Evolutionary conservation across 177 flowering plant species (phyloP), one percentile per base, ranked within the genome.

Genomic region (Vitis hybrid): DNA sequence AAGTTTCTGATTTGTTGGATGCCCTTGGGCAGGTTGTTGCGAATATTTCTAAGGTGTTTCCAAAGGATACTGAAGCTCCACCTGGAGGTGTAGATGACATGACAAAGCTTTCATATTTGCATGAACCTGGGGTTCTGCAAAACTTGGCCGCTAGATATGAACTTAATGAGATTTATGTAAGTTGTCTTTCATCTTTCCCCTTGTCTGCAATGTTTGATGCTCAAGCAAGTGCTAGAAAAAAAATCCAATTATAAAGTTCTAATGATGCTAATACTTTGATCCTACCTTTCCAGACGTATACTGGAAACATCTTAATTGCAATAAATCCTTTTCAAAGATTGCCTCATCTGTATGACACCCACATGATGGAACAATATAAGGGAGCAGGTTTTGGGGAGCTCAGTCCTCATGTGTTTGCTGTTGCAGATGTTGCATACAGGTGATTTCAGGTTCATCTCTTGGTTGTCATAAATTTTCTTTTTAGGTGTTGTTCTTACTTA

Each of bases 321-420:
- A 72, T 90, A 64, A 90, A 90, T 64, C 94, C 94, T 63, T 90
- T 90, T 77, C 92, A 87, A 87, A 85, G 90, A 76, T 74, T 90
- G 52, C 94, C 94, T 68, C 94, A 90, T 79, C 78, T 90, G 11
- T 90, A 90, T 80, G 92, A 87, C 73, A 83, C 85, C 30, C 92
- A 90, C 77, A 90, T 90, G 94, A 90, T 90, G 94, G 81, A 86
- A 57, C 92, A 90, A 75, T 90, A 90, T 65, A 90, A 88, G 73
- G 94, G 92, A 70, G 90, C 90, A 40, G 72, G 75, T 61, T 80
- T 90, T 68, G 94, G 94, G 56, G 94, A 90, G 78, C 83, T 90
- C 55, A 90, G 94, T 77, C 94, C 94, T 48, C 94, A 90, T 81
- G 92, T 90, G 70, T 90, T 90, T 81, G 92, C 94, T 12, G 85